phyloP scores from a whole-genome alignment of 352 stramenopile species.

The Pythium vanterpoolii region DNA sequence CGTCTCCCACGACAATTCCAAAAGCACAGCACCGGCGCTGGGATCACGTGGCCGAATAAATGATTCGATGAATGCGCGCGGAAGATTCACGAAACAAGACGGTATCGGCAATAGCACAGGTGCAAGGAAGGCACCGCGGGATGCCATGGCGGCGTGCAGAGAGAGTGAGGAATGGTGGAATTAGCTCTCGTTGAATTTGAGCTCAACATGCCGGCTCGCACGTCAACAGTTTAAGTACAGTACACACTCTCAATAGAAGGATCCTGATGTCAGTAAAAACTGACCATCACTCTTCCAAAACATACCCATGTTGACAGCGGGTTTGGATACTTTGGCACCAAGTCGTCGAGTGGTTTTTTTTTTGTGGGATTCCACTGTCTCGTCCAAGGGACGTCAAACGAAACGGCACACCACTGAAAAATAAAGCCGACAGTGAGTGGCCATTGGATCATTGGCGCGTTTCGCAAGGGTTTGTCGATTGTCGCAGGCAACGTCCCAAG shows the following conservation, averaged over 20 bases:
- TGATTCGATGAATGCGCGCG: slow-evolving; percentile 55
- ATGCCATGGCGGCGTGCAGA: slow-evolving; percentile 19
- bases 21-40: slow-evolving; percentile 43
- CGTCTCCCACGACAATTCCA: slow-evolving; percentile 79
- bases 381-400: neutral
- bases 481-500: neutral
- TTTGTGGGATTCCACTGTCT: too few relatives aligned
- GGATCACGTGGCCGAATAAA: slow-evolving; percentile 36
- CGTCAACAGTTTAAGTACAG: slow-evolving; percentile 18
- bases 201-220: neutral
- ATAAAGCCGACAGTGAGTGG: neutral
- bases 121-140: slow-evolving; percentile 58
- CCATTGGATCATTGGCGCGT: neutral
- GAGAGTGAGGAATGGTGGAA: neutral
- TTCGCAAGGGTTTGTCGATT: neutral
- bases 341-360: neutral
- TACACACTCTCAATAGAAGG: neutral
- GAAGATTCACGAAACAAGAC: slow-evolving; percentile 76
- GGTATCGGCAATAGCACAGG: slow-evolving; percentile 53
- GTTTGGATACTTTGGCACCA: neutral
- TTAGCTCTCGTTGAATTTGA: slow-evolving; percentile 6
- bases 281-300: neutral
- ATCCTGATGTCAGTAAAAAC: neutral
- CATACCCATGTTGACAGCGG: neutral
- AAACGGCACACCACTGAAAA: neutral